Conservation (phyloP, 306 rosid species). For the Vigna reflexopilosa region DNA sequence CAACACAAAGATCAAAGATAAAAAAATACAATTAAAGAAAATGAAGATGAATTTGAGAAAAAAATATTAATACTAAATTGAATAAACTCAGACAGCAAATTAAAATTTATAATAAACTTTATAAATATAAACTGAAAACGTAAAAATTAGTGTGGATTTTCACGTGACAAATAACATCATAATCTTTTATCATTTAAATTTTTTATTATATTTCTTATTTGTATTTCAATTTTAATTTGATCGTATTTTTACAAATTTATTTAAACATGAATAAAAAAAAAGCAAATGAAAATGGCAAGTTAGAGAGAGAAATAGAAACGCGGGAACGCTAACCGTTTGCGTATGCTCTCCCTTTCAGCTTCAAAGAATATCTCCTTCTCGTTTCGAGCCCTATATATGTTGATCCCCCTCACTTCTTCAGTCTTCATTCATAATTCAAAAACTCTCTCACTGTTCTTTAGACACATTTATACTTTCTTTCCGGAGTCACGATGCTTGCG, state of each 20-base stretch:
- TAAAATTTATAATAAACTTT: too few relatives aligned
- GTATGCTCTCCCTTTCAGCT: not conserved
- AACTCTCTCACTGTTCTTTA: conserved; percentile 37
- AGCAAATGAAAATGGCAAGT: not conserved
- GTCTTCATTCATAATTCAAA: conserved; percentile 33
- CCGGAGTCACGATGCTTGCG: conserved; percentile 64
- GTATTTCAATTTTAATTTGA: not conserved
- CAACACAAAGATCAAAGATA: too few relatives aligned
- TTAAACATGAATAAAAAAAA: not conserved
- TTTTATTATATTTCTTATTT: not conserved
- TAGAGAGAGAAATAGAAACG: not conserved
- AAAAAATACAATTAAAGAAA: too few relatives aligned
- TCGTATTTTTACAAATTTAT: not conserved
- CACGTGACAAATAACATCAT: not conserved
- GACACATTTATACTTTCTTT: conserved; percentile 36
- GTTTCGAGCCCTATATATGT: conserved; percentile 61
- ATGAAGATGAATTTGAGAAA: too few relatives aligned
- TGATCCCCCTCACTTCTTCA: conserved; percentile 31
- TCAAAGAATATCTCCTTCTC: not conserved
- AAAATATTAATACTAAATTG: too few relatives aligned
- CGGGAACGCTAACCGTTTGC: conserved; percentile 37
- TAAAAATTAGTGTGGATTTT: not conserved
- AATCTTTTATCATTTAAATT: not conserved
- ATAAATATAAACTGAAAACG: not conserved
- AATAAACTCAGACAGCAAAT: too few relatives aligned